Base-by-base conservation (phyloP, 2,329 filamentous ascomycete species). In the Alternaria brassicicola region DNA sequence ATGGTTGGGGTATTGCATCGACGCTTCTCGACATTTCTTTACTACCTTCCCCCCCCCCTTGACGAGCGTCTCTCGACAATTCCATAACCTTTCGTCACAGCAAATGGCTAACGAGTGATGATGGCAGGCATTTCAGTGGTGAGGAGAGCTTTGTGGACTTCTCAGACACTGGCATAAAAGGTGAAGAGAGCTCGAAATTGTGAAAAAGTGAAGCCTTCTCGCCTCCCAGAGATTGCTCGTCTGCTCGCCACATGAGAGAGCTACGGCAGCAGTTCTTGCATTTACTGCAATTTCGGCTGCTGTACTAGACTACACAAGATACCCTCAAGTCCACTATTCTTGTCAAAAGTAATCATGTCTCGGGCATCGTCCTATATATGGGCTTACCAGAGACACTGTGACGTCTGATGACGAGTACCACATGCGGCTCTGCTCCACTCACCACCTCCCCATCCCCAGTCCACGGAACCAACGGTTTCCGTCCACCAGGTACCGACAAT, bases 131-230 rank as follows among this genome's bases (percentile, higher is more conserved):
- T 42, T 76, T 76, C 62, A 74, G 74, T 41, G 74, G 74, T 28
- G 74, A 76, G 15, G 74, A 76, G 55, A 76, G 72, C 48, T 76
- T 76, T 42, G 65, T 75, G 2, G 64, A 64, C 9, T 76, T 76
- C 31, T 63, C 65, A 17, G 69, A 70, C 13, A 59, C 57, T 13
- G 57, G 67, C 15, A 30, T 26, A n/a, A 61, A 58, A 21, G 65
- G 55, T 3, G 57, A 39, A 8, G 64, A 66, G 12, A 49, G 58
- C 35, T 57, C 71, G 23, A 75, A 75, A 52, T 55, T 76, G 10
- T 75, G 61, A 68, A 31, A 6, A 12, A 4, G 4, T 3, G 6
- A n/a, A n/a, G 23, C 21, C 1, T 15, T 7, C 21, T 25, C 7
- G 10, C 38, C 25, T 41, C 4, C 7, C 15, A 15, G 13, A 6